Conservation (phyloP, 768 basidiomycete genomes). For the Suillus plorans region DNA sequence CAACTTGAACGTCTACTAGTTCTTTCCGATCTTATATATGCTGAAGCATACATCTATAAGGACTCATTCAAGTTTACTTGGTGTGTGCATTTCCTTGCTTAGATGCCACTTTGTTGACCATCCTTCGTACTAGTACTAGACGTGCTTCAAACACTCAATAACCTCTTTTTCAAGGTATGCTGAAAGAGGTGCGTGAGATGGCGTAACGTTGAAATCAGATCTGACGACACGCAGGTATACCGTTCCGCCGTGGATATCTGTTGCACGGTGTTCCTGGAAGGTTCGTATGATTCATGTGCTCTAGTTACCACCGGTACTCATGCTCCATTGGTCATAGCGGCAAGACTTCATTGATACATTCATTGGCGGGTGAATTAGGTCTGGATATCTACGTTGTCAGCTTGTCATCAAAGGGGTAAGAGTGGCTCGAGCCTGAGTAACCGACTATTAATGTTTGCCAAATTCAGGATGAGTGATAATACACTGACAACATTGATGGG, state of each 20-base stretch:
- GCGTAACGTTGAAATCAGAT: conserved; percentile 17
- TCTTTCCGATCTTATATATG: no score
- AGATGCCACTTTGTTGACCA: no score
- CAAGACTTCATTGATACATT: conserved; percentile 85
- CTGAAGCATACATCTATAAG: no score
- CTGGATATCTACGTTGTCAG: conserved; percentile 92
- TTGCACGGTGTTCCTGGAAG: conserved; percentile 86
- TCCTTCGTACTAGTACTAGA: no score
- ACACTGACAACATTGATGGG: conserved; percentile 86
- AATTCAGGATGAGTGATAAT: conserved; percentile 83
- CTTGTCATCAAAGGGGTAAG: conserved; percentile 82
- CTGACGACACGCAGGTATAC: conserved; percentile 58
- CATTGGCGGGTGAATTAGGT: conserved; percentile 79
- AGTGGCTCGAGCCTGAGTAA: conserved; percentile 12
- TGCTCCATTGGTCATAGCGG: conserved; percentile 46
- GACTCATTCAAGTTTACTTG: no score
- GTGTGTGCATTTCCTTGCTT: no score
- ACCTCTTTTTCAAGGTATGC: conserved; percentile 64
- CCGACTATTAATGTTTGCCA: not conserved
- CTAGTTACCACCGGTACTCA: conserved; percentile 13
- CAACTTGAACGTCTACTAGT: no score
- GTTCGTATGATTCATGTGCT: conserved; percentile 34
- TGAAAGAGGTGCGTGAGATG: conserved; percentile 65
- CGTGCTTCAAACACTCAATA: no score
- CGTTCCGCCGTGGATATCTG: conserved; percentile 84